Base-by-base conservation (phyloP, 768 basidiomycete species). In the Pleurotus tuber-regium region DNA sequence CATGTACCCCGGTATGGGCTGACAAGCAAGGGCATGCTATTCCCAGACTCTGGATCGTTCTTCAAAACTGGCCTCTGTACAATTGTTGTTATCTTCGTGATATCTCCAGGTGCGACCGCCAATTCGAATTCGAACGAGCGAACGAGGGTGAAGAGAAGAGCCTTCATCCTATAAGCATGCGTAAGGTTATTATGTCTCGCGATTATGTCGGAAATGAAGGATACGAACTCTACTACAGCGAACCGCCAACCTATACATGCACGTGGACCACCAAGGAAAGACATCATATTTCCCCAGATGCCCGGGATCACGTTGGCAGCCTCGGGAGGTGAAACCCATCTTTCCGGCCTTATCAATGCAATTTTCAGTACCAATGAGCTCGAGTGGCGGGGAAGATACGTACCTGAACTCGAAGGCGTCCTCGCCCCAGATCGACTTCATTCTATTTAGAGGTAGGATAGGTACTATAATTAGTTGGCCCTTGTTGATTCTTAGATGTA, bases 201-300 rank as follows among this genome's bases (percentile, higher is more conserved):
- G 33, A 26, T 12, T 28, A 8, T 24, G n/a, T 11, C 14, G 30
- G 18, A 8, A 16, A 28, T 18, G 25, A 35, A 19, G 7, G 4
- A 29, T 2, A 73, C 80, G 33, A 53, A 83, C 80, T 83, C 83
- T 12, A 78, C 67, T 18, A 86, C 63, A 11, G 86, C 72, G 60
- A 87, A 87, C 3, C 80, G 76, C 60, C 79, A 86, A 0, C 84
- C 84, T 29, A 87, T 86, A 54, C 86, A 89, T 0, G 82, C 74
- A 16, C 76, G 74, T 11, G 83, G 80, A 4, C 86, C 86, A 28
- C 82, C 82, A 2, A 84, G 57, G 72, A 89, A 89, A 0, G 80
- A 75, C 29, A 86, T 60, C 54, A 81, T 59, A 57, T 84, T 76
- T 6, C 78, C 73, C 77, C 78, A 85, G 0, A 86, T 71, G 4